Evolutionary conservation across 306 rosid species (phyloP), one percentile per base, ranked within the genome.

Genomic region (Coriaria nepalensis): DNA sequence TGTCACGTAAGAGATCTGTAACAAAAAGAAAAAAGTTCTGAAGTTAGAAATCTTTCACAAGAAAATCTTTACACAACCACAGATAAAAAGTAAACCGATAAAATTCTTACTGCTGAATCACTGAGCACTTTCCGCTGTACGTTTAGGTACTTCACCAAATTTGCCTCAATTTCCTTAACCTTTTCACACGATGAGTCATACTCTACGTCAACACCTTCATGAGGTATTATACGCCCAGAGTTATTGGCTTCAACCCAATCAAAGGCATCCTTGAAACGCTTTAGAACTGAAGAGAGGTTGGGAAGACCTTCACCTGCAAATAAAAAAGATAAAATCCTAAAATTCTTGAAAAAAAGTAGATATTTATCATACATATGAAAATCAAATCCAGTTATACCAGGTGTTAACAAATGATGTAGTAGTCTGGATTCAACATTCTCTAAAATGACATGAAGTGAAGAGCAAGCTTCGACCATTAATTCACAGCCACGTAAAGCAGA

Each of bases 211-310:
- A 65, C 82, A 73, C 95, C 94, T 71, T 71, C 78, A 67, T 37
- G 95, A 56, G 98, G 98, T 58, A 90, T 71, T 60, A 90, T 69
- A 49, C 94, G 98, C 35, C 98, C 98, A 4, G 95, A 81, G 69
- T 59, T 73, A 67, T 77, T 75, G 52, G 95, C 98, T 69, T 85
- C 94, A 61, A 61, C 86, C 98, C 98, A 90, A 67, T 90, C 86
- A 73, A 90, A 90, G 54, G 95, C 92, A 56, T 73, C 83, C 73
- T 81, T 85, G 76, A 90, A 90, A 70, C 81, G 79, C 47, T 71
- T 69, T 43, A 90, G 57, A 71, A 75, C 67, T 47, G 62, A 40
- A 45, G 55, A 48, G 53, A 82, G 65, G 62, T 79, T 77, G 14
- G 82, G 92, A 74, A 90, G 76, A 40, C 81, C 92, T 73, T 70